These are phyloP conservation scores for Albugo laibachii DNA, from an alignment of 352 stramenopile species.

Conservation along the genomic window DNA sequence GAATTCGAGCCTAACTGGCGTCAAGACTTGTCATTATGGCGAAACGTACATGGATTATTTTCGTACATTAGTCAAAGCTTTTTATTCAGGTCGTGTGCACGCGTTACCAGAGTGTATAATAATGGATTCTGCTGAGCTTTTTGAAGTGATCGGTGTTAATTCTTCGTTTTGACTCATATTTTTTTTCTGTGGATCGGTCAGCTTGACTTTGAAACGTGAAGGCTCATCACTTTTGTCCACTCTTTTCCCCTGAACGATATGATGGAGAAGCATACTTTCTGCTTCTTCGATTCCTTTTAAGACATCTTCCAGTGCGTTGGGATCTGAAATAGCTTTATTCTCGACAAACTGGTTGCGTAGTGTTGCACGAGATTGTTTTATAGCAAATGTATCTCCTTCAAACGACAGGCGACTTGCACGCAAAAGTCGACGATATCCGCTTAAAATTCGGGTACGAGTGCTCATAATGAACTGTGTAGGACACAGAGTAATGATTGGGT, in stretches of 20 bases:
- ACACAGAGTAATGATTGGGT: too few species aligned
- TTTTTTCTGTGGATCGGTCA: slow-evolving; percentile 57
- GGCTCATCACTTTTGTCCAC: slow-evolving; percentile 16
- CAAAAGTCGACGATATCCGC: slow-evolving; percentile 57
- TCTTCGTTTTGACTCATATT: slow-evolving; percentile 73
- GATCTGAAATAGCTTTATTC: slow-evolving; percentile 38
- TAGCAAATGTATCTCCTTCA: slow-evolving; percentile 37
- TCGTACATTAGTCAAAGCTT: neutral
- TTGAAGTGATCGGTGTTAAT: slow-evolving; percentile 52
- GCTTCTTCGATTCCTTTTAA: slow-evolving; percentile 61
- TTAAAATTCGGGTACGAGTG: slow-evolving; percentile 28
- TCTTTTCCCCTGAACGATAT: slow-evolving; percentile 63
- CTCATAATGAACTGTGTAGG: too few species aligned
- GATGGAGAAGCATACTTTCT: slow-evolving; percentile 66
- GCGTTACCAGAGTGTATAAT: slow-evolving; percentile 69
- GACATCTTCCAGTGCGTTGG: slow-evolving; percentile 26
- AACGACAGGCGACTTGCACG: slow-evolving; percentile 55
- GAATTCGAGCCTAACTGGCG: neutral
- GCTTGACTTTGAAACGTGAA: slow-evolving; percentile 34
- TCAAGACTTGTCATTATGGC: too few species aligned
- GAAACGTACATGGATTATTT: neutral
- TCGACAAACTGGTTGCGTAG: slow-evolving; percentile 47
- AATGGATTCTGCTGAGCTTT: slow-evolving; percentile 41
- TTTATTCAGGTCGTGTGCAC: slow-evolving; percentile 24
- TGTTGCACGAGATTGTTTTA: slow-evolving; percentile 27